These are phyloP conservation scores for Rhodotorula sp. DNA, from an alignment of 1,284 basidiomycete species.

Conservation along the genomic window DNA sequence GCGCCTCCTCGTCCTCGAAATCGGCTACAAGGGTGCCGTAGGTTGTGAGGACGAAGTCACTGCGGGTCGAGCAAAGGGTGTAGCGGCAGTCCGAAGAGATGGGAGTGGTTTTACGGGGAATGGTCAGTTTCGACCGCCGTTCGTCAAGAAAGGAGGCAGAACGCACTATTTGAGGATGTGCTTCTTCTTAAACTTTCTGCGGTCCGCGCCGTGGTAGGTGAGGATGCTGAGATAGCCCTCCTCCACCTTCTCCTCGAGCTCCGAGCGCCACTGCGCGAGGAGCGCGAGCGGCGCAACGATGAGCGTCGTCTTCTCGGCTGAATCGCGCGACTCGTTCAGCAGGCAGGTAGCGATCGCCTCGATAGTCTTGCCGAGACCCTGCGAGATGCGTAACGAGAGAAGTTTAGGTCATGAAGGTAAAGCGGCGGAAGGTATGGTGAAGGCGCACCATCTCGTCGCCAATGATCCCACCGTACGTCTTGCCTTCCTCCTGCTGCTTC, in stretches of 20 bases:
- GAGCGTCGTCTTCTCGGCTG: constrained; percentile 60
- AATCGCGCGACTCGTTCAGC: constrained; percentile 60
- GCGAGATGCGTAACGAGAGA: not conserved
- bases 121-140: not conserved
- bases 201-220: constrained; percentile 61
- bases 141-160: too few relatives aligned
- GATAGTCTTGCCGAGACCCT: constrained; percentile 61
- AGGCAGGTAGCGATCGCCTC: constrained; percentile 74
- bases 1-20: constrained; percentile 5
- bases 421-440: not conserved
- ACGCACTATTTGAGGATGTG: constrained; percentile 48
- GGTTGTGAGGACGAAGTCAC: constrained; percentile 45
- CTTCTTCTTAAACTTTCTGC: constrained; percentile 48
- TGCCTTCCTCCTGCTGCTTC: constrained; percentile 46
- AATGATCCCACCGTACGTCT: constrained; percentile 50
- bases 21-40: constrained; percentile 14
- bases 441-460: constrained; percentile 52
- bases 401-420: not conserved
- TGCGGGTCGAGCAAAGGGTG: constrained; percentile 12
- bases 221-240: constrained; percentile 49
- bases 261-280: constrained; percentile 64
- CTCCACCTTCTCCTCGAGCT: constrained; percentile 63
- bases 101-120: too few relatives aligned
- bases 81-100: too few relatives aligned
- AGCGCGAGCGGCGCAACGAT: constrained; percentile 70